Conservation (phyloP, 2,329 filamentous ascomycete genomes). For the Penicillium occitanis region DNA sequence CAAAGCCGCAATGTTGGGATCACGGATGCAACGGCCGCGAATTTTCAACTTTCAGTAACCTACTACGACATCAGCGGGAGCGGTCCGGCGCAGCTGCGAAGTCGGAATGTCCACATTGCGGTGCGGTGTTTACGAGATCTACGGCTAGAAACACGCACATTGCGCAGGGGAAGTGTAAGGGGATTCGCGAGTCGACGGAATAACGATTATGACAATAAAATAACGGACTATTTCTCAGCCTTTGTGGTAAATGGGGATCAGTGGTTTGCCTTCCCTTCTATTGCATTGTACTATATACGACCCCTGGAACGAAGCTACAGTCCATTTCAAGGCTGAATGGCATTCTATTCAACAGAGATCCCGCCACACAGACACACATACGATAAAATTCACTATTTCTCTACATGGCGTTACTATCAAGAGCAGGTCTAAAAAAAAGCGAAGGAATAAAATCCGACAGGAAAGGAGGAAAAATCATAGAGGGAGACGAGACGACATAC, state of each 20-base stretch:
- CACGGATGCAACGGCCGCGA: slow-evolving; percentile 94
- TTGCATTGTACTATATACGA: neutral
- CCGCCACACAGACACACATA: neutral
- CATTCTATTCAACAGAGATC: neutral
- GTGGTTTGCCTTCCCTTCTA: neutral
- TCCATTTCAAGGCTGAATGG: neutral
- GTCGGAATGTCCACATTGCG: slow-evolving; percentile 84
- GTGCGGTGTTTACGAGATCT: slow-evolving; percentile 89
- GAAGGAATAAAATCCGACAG: neutral
- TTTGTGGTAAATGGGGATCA: neutral
- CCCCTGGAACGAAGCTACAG: neutral
- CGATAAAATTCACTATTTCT: neutral
- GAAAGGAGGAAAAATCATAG: neutral
- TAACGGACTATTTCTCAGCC: neutral
- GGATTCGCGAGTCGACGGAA: slow-evolving; percentile 30
- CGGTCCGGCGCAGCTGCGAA: slow-evolving; percentile 90
- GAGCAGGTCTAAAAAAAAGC: neutral
- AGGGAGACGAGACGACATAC: neutral
- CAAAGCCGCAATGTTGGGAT: slow-evolving; percentile 96
- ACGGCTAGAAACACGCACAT: slow-evolving; percentile 84
- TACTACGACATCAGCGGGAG: slow-evolving; percentile 87
- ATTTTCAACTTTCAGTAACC: slow-evolving; percentile 95
- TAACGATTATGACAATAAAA: slow-evolving; percentile 13
- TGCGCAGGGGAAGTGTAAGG: slow-evolving; percentile 89
- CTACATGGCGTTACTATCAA: neutral